Evolutionary conservation across 139 green algal species (phyloP).

Genomic region (Chlorella vulgaris): DNA sequence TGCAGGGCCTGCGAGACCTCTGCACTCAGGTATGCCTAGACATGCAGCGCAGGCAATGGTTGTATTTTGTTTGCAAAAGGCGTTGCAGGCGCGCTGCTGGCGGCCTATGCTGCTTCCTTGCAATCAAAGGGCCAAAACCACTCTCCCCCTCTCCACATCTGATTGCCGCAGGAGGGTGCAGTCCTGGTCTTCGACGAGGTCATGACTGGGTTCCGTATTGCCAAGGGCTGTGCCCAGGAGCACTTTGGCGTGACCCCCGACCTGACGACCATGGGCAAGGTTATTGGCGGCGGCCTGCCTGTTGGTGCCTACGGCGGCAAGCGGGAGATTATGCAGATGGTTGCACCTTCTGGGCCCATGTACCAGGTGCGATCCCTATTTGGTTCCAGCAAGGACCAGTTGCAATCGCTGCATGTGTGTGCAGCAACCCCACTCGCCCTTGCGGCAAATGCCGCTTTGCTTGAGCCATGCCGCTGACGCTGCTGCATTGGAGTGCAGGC

Average conservation of each 20-base stretch:
- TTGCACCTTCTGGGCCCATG: conserved; percentile 97
- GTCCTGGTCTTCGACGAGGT: conserved; percentile 99
- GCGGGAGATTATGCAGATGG: conserved; percentile 97
- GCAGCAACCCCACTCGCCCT: neutral
- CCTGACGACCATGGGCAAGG: conserved; percentile 99
- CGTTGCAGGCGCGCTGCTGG: no score
- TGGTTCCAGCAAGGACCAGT: no score
- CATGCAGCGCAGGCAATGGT: no score
- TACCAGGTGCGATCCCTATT: conserved; percentile 85
- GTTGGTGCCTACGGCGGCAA: conserved; percentile 97
- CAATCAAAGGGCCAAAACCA: neutral
- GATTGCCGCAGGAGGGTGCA: conserved; percentile 79
- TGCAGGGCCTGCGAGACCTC: conserved; percentile 91
- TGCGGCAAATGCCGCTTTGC: neutral
- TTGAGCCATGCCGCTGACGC: no score
- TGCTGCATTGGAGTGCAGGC: conserved; percentile 62
- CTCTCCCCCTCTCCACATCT: neutral
- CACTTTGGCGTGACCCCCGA: conserved; percentile 98
- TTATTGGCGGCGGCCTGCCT: conserved; percentile 97
- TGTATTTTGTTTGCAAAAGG: no score
- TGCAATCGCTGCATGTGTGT: no score
- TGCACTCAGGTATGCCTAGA: conserved; percentile 3
- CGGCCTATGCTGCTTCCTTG: no score
- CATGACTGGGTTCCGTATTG: conserved; percentile 95
- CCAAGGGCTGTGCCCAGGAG: conserved; percentile 86